Evolutionary conservation across 2,329 filamentous ascomycete genomes (phyloP), one percentile per base, ranked within the genome.

Genomic region (Pseudogymnoascus sp.): DNA sequence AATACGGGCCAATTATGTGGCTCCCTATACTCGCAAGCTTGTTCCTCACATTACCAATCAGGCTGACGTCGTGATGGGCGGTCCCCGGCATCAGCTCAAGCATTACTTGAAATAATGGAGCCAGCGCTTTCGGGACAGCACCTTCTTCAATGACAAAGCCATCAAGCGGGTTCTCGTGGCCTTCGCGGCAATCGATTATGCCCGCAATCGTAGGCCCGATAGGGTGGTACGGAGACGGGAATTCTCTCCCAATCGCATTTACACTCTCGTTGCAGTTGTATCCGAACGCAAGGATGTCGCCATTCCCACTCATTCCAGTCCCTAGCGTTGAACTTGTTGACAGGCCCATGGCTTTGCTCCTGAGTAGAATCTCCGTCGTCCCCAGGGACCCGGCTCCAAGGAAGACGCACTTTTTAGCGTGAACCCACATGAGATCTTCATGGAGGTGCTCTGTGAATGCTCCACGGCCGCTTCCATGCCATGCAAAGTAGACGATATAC

Each of bases 141-240:
- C 85, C 85, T 65, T 88, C 85, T 69, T 88, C 79, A 13, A 88
- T 82, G 2, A 88, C 80, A 66, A 82, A 87, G 3, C 83, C 85
- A 70, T 87, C 81, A 13, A 85, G 73, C 0, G 80, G 79, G 65
- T 86, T 82, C 1, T 77, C 71, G 29, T 79, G 76, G 0, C 76
- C 79, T 25, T 75, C 72, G 13, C 84, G 76, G 67, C 82, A 80
- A 71, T 87, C 85, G 45, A 88, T 86, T 59, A 85, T 76, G 13
- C 83, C 81, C 4, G 80, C 84, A 67, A 87, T 87, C 1, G 82
- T 85, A 12, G 85, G 85, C 0, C 85, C 85, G 7, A 83, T 74
- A 0, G 83, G 83, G 40, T 79, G 76, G 52, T 80, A 78, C 0
- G 77, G 74, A 7, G 77, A 76, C 2, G 82, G 80, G n/a, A 74